phyloP scores from a whole-genome alignment of 2,329 filamentous ascomycete species.

The Aspergillus sp. region DNA sequence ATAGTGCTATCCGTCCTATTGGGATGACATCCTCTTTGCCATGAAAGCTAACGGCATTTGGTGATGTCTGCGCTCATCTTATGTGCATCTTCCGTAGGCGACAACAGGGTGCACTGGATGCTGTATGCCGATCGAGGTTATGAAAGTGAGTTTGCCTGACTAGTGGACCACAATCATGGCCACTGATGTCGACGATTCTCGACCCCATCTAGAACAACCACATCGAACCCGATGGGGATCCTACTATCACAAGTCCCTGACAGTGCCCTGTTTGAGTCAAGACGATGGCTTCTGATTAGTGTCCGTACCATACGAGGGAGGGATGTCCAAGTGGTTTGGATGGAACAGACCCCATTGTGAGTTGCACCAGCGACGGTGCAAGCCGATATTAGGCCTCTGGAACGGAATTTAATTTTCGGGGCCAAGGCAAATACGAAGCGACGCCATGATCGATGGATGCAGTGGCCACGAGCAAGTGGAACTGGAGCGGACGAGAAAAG shows the following conservation, averaged over 20 bases:
- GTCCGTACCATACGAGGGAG: too few relatives aligned
- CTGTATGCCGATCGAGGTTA: too few relatives aligned
- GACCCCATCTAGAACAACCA: too few relatives aligned
- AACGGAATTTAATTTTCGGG: background rate
- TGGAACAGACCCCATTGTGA: background rate
- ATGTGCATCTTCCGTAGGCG: background rate
- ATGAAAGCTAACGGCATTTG: slow-evolving; percentile 1
- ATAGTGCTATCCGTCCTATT: background rate
- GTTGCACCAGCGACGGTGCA: background rate
- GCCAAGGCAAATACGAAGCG: background rate
- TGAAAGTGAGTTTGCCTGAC: too few relatives aligned
- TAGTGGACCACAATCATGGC: too few relatives aligned
- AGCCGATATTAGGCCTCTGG: background rate
- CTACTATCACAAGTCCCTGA: too few relatives aligned
- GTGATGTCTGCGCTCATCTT: background rate
- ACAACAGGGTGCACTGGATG: too few relatives aligned
- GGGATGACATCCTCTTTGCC: background rate
- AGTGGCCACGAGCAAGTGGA: background rate
- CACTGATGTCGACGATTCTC: too few relatives aligned
- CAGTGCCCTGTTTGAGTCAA: too few relatives aligned
- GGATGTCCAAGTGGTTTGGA: background rate
- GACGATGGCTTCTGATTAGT: too few relatives aligned
- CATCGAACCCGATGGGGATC: too few relatives aligned
- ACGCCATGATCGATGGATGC: background rate
- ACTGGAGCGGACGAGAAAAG: too few relatives aligned